Conservation (phyloP, 2,329 filamentous ascomycete genomes). For the Trichoderma asperellum region DNA sequence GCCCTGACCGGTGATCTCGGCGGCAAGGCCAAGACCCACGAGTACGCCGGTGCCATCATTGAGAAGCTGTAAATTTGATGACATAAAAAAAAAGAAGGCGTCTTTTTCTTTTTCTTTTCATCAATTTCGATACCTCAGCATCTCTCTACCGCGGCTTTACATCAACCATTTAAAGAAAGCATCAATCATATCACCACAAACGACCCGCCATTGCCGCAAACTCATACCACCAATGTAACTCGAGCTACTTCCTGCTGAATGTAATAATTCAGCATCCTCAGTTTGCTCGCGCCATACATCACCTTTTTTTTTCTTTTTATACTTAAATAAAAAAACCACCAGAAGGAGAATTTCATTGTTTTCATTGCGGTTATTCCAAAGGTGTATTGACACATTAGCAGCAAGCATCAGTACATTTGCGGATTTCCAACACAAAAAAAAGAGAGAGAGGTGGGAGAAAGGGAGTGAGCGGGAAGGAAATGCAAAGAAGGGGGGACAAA, state of each 20-base stretch:
- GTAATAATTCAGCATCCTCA: neutral
- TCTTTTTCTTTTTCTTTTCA: neutral
- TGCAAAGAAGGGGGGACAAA: neutral
- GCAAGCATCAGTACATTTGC: slow-evolving; percentile 23
- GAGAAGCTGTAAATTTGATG: slow-evolving; percentile 56
- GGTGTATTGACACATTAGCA: slow-evolving; percentile 19
- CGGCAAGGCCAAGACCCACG: slow-evolving; percentile 91
- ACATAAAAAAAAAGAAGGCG: neutral
- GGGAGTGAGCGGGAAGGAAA: neutral
- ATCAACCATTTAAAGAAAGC: neutral
- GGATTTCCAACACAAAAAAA: neutral
- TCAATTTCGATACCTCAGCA: slow-evolving; percentile 17
- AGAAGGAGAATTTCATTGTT: neutral
- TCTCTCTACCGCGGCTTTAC: neutral
- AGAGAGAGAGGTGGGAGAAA: too few relatives aligned
- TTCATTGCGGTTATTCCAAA: slow-evolving; percentile 6
- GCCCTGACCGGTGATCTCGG: slow-evolving; percentile 92
- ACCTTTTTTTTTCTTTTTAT: slow-evolving; percentile 1
- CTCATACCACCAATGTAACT: neutral
- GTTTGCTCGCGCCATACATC: neutral
- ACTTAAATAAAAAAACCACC: neutral
- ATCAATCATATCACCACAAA: neutral
- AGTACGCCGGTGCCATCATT: slow-evolving; percentile 94
- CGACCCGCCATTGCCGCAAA: neutral
- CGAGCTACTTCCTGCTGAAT: neutral